phyloP scores from a whole-genome alignment of 2,329 filamentous ascomycete species.

The Neoscytalidium dimidiatum region DNA sequence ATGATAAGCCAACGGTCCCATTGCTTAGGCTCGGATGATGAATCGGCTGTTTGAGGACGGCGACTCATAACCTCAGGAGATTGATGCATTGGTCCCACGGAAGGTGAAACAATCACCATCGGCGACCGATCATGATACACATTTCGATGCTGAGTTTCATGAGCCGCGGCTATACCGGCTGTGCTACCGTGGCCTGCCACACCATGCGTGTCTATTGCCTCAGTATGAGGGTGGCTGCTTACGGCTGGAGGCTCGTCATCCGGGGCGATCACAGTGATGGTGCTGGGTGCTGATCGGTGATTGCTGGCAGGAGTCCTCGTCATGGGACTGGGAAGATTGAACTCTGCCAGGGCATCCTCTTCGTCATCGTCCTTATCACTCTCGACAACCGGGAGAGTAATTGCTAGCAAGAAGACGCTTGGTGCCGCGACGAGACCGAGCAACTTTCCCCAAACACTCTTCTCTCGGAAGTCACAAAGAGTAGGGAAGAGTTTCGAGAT shows the following conservation, averaged over 20 bases:
- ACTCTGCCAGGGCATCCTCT: constrained; percentile 23
- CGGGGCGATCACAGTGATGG: constrained; percentile 19
- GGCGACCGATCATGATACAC: constrained; percentile 17
- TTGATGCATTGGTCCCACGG: constrained; percentile 35
- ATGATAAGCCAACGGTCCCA: constrained; percentile 94
- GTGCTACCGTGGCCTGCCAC: constrained; percentile 3
- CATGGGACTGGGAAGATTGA: constrained; percentile 30
- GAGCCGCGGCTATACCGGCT: constrained; percentile 11
- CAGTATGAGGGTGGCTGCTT: neutral
- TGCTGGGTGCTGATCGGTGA: constrained; percentile 11
- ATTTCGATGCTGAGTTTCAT: neutral
- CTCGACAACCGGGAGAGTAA: constrained; percentile 90
- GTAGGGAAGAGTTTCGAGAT: constrained; percentile 82
- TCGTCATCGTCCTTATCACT: constrained; percentile 51
- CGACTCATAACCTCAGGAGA: constrained; percentile 38
- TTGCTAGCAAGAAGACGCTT: constrained; percentile 84
- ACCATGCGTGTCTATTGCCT: neutral
- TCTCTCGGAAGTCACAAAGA: constrained; percentile 76
- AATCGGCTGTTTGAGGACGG: constrained; percentile 12
- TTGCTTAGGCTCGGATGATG: constrained; percentile 42
- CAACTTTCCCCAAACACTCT: constrained; percentile 80
- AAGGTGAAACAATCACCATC: constrained; percentile 29
- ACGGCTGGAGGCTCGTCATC: constrained; percentile 7
- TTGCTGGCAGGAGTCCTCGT: neutral
- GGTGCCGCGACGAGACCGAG: constrained; percentile 83